Evolutionary conservation across 805 yeast species (phyloP).

Genomic region (Ogataea glucozyma): DNA sequence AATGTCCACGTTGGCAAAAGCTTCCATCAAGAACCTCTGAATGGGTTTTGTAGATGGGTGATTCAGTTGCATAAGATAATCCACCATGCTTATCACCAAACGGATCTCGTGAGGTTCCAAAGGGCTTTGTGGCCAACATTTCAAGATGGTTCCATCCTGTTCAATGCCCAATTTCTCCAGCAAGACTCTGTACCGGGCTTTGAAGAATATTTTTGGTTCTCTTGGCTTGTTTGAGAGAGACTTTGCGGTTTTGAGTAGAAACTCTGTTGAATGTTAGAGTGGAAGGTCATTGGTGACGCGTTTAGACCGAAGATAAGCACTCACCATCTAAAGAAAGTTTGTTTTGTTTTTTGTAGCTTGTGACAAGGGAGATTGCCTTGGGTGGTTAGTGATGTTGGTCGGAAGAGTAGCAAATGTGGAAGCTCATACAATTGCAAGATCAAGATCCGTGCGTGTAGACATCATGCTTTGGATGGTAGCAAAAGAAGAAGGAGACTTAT

Average conservation of each 20-base stretch:
- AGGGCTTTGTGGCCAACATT: slow-evolving; percentile 7
- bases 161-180: slow-evolving; percentile 16
- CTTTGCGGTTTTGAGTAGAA: not conserved
- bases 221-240: not conserved
- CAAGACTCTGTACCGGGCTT: slow-evolving; percentile 1
- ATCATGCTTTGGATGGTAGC: not conserved
- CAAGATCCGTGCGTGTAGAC: slow-evolving; percentile 8
- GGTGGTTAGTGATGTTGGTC: too few species aligned
- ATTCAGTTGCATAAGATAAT: slow-evolving; percentile 14
- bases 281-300: not conserved
- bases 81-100: slow-evolving; percentile 4
- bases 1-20: slow-evolving; percentile 3
- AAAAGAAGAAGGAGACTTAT: not conserved
- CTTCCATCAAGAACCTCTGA: slow-evolving; percentile 11
- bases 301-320: not conserved
- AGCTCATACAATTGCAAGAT: slow-evolving; percentile 18
- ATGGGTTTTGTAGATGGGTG: slow-evolving; percentile 7
- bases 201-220: slow-evolving; percentile 11
- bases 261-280: not conserved
- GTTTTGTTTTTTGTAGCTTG: slow-evolving; percentile 12
- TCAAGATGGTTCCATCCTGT: slow-evolving; percentile 8
- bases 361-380: slow-evolving; percentile 16
- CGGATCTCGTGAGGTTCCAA: slow-evolving; percentile 10
- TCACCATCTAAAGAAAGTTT: slow-evolving; percentile 7
- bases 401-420: not conserved